Evolutionary conservation across 129 eudicot species (phyloP), one percentile per base, ranked within the genome.

Genomic region (Calendula officinalis): DNA sequence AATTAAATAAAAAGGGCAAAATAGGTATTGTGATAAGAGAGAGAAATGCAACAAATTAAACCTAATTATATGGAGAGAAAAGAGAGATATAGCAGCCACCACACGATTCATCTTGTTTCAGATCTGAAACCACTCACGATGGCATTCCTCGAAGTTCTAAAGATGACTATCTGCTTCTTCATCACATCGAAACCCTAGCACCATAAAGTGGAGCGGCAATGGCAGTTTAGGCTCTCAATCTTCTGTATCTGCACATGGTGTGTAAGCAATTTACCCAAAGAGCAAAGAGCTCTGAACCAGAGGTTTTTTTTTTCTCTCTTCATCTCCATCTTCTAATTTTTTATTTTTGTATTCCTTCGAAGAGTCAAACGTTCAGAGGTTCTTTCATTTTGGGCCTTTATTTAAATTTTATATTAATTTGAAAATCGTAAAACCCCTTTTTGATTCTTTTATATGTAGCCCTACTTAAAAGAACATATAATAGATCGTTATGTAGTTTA

Each of bases 401-500:
- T 57, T 16, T 52, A 44, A 41, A 63, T 15, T 65, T 14, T 16
- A 62, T 42, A 55, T 36, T 64, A 43, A 44, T 73, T 72, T 7
- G 47, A 4, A 5, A 56, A 56, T n/a, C 5, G 36, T 11, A n/a
- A 45, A 73, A 38, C 33, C 53, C 41, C 72, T 48, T 74, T 73
- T 56, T 46, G 60, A 64, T 70, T 56, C 52, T 73, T 55, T 65
- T 13, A 56, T 22, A 43, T 36, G 15, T 30, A 44, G 45, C 64
- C 51, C 51, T 44, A 73, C 77, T 64, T 72, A 57, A 13, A 34
- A 65, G 66, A 65, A 67, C 56, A 39, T 73, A 65, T 56, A 22
- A 22, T 22, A 61, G 78, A 73, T 73, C 77, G 56, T 47, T 74
- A 67, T 66, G 67, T 57, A 59, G 62, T 46, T 32, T 66, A 57